These are phyloP conservation scores for Pestalotiopsis sp. DNA, from an alignment of 2,329 filamentous ascomycete genomes.

Conservation along the genomic window DNA sequence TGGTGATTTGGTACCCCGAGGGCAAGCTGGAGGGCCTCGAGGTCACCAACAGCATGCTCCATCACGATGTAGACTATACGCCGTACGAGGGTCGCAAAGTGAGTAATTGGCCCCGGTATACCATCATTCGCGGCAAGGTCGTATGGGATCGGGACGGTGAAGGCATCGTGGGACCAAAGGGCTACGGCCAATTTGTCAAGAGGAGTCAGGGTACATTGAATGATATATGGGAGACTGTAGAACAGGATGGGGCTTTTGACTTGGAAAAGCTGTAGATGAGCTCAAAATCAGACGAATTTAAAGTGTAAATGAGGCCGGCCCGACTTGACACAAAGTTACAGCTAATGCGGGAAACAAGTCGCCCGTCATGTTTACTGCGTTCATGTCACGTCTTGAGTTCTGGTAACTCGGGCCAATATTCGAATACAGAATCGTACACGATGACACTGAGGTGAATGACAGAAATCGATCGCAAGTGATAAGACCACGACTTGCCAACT, in stretches of 20 bases:
- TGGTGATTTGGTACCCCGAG: constrained; percentile 58
- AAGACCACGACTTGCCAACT: too few relatives aligned
- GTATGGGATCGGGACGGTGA: constrained; percentile 58
- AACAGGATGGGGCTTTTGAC: constrained; percentile 20
- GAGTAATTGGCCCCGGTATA: constrained; percentile 62
- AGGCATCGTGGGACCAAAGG: constrained; percentile 42
- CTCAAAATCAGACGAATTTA: not conserved
- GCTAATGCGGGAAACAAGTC: too few relatives aligned
- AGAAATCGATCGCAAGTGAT: too few relatives aligned
- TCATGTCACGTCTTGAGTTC: too few relatives aligned
- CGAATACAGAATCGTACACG: too few relatives aligned
- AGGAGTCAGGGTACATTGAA: constrained; percentile 16
- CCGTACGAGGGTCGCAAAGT: constrained; percentile 59
- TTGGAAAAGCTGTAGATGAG: constrained; percentile 29
- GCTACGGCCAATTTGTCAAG: constrained; percentile 20
- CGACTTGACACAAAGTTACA: too few relatives aligned
- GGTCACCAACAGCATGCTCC: constrained; percentile 53
- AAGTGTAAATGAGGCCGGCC: not conserved
- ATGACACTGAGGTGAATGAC: too few relatives aligned
- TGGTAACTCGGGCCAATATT: too few relatives aligned
- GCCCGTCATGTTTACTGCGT: too few relatives aligned
- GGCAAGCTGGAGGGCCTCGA: constrained; percentile 40
- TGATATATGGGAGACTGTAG: constrained; percentile 30
- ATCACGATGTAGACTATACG: constrained; percentile 64
- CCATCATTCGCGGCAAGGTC: constrained; percentile 56